Evolutionary conservation across 2,329 filamentous ascomycete species (phyloP).

Genomic region (Phyllosticta capitalensis): DNA sequence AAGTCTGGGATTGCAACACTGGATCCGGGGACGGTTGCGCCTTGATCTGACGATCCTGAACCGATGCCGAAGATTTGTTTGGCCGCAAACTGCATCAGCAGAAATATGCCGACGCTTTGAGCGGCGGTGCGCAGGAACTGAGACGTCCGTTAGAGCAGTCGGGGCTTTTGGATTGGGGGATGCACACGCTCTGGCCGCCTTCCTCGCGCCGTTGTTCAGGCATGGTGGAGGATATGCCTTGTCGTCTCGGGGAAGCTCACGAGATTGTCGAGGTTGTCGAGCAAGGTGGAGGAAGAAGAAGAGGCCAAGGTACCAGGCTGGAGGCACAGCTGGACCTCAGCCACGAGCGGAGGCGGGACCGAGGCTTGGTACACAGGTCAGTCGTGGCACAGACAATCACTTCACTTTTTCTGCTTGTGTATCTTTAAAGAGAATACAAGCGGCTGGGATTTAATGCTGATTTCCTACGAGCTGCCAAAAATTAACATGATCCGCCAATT

Average conservation of each 20-base stretch:
- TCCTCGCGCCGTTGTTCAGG: conserved; percentile 12
- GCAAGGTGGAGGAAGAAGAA: background rate
- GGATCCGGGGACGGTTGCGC: conserved; percentile 15
- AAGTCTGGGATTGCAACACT: conserved; percentile 29
- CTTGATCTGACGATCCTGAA: conserved; percentile 4
- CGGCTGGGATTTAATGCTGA: no score
- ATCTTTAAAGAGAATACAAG: no score
- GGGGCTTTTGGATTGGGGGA: background rate
- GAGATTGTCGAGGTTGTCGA: background rate
- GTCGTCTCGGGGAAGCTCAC: background rate
- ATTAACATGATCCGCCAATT: no score
- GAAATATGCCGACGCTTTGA: conserved; percentile 51
- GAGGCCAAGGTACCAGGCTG: background rate
- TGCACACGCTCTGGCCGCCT: conserved; percentile 4
- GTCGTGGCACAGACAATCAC: no score
- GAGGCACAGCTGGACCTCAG: background rate
- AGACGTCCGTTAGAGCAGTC: background rate
- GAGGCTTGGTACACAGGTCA: no score
- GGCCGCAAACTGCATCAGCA: conserved; percentile 48
- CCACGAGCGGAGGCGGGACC: background rate
- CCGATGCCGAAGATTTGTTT: conserved; percentile 43
- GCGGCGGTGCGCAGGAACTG: conserved; percentile 32
- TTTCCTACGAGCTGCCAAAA: no score
- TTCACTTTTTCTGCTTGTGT: no score
- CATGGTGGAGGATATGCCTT: conserved; percentile 9